Conservation (phyloP, 306 rosid genomes). For the Cicer pinnatifidum region DNA sequence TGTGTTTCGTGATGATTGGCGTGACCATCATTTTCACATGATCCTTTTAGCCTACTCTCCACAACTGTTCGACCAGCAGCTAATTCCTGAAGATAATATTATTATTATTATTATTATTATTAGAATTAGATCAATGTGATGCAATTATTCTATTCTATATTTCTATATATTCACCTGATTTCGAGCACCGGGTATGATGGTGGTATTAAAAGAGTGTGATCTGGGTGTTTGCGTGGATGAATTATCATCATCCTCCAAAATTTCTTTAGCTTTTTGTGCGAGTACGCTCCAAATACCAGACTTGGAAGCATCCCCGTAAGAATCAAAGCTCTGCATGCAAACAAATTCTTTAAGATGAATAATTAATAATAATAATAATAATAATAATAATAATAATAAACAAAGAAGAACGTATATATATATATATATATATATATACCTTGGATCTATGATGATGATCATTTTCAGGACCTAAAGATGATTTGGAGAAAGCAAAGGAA, state of each 20-base stretch:
- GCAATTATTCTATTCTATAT: too few relatives aligned
- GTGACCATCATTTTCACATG: constrained; percentile 30
- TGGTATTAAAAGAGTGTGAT: constrained; percentile 43
- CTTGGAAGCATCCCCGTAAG: constrained; percentile 55
- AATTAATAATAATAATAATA: neutral
- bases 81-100: constrained; percentile 46
- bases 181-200: constrained; percentile 43
- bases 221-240: constrained; percentile 38
- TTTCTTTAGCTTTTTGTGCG: constrained; percentile 82
- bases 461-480: constrained; percentile 41
- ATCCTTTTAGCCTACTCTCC: constrained; percentile 64
- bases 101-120: neutral
- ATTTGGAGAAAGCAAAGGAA: constrained; percentile 42
- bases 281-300: constrained; percentile 89
- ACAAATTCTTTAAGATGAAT: neutral
- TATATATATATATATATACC: constrained; percentile 39
- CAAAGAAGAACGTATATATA: neutral
- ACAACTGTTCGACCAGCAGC: constrained; percentile 49
- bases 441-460: constrained; percentile 57
- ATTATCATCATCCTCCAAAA: constrained; percentile 74
- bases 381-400: neutral
- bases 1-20: constrained; percentile 66
- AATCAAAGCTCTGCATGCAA: constrained; percentile 60
- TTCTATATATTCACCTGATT: constrained; percentile 47
- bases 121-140: too few relatives aligned